Percentiles rank a stretch among this genome's conserved stretches.
Evolutionary conservation across 495 filamentous ascomycete genomes (phyloP).

Genomic region (Mycothermus thermophilus): DNA sequence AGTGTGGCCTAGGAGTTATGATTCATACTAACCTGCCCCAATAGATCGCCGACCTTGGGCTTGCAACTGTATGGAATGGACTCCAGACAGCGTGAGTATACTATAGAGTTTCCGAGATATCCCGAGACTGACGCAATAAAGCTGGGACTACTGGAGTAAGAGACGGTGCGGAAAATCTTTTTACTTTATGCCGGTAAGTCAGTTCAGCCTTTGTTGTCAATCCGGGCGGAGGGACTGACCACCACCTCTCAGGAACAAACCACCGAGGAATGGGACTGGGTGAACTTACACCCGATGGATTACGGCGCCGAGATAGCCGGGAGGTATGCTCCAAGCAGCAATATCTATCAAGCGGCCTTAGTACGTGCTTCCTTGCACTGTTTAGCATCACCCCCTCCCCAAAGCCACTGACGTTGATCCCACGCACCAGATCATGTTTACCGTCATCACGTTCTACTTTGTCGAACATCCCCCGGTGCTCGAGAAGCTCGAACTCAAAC

Average conservation of each 20-base stretch:
- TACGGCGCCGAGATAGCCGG: slow-evolving; percentile 2
- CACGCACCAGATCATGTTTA: not conserved
- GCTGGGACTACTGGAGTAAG: not conserved
- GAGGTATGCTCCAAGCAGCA: slow-evolving; percentile 6
- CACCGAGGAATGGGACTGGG: slow-evolving; percentile 9
- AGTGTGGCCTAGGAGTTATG: too few relatives aligned
- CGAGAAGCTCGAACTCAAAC: not conserved
- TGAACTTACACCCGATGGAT: not conserved
- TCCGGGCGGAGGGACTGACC: not conserved
- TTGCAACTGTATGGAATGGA: not conserved
- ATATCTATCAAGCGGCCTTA: slow-evolving; percentile 6
- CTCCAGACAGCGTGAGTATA: not conserved
- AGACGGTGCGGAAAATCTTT: not conserved
- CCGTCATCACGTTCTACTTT: slow-evolving; percentile 2
- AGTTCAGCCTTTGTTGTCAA: too few relatives aligned
- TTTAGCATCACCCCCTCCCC: not conserved
- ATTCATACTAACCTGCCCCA: too few relatives aligned
- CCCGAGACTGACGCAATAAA: not conserved
- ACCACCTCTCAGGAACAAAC: slow-evolving; percentile 4
- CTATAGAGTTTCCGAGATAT: not conserved
- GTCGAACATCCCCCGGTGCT: not conserved
- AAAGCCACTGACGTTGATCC: not conserved
- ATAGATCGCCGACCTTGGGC: slow-evolving; percentile 5
- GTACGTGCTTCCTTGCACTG: not conserved
- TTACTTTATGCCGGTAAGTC: not conserved